These are phyloP conservation scores for Globisporangium middletonii DNA, from an alignment of 352 stramenopile species.

Conservation along the genomic window DNA sequence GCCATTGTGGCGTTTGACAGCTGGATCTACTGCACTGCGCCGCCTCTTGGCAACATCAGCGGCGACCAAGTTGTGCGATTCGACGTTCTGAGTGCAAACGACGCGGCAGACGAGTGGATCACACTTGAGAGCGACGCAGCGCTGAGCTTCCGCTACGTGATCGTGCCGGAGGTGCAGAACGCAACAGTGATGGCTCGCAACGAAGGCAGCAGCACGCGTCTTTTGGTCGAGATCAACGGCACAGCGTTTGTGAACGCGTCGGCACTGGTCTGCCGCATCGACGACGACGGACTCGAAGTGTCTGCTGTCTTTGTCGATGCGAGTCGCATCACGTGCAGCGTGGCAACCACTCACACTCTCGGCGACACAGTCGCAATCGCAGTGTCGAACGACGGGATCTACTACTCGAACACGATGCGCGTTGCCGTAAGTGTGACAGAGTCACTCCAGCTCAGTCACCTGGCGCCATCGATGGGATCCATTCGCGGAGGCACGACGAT, in stretches of 20 bases:
- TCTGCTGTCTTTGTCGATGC: slow-evolving; percentile 2
- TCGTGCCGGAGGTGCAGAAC: slow-evolving; percentile 18
- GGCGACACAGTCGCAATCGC: slow-evolving; percentile 18
- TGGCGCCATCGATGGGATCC: slow-evolving; percentile 24
- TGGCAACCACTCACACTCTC: not conserved
- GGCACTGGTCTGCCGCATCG: slow-evolving; percentile 6
- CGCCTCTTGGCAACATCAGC: slow-evolving; percentile 3
- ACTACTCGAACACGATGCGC: slow-evolving; percentile 18
- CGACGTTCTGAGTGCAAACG: not conserved
- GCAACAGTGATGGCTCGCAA: slow-evolving; percentile 2
- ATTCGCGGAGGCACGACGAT: slow-evolving; percentile 14
- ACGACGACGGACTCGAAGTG: slow-evolving; percentile 4
- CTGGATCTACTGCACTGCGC: slow-evolving; percentile 21
- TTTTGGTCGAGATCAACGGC: slow-evolving; percentile 1
- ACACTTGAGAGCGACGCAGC: slow-evolving; percentile 1
- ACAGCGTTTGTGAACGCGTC: not conserved
- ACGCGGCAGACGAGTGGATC: not conserved
- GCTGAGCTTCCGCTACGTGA: slow-evolving; percentile 19
- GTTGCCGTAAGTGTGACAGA: slow-evolving; percentile 3
- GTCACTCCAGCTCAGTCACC: slow-evolving; percentile 9
- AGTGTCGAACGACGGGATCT: slow-evolving; percentile 26
- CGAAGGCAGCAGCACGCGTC: not conserved
- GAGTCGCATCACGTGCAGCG: slow-evolving; percentile 15
- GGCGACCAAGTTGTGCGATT: not conserved
- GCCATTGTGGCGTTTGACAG: slow-evolving; percentile 22